These are phyloP conservation scores for Phyllosticta citribraziliensis DNA, from an alignment of 2,329 filamentous ascomycete genomes.

Conservation along the genomic window DNA sequence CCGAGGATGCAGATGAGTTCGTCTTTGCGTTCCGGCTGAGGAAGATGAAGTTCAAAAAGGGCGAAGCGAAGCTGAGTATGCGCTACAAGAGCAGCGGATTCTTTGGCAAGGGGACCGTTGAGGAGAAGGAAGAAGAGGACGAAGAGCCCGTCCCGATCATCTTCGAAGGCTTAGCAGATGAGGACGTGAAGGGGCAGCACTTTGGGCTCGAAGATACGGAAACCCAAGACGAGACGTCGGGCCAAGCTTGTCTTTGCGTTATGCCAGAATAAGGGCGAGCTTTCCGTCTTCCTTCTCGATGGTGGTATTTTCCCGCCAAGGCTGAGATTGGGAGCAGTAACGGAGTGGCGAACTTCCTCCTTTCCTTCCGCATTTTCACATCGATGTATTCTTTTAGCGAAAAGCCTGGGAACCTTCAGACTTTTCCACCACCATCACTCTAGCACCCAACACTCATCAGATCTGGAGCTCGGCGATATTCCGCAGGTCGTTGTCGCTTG, in stretches of 20 bases:
- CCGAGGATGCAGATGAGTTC: slow-evolving; percentile 3
- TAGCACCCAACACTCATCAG: neutral
- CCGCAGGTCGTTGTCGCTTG: neutral
- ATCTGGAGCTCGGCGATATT: neutral
- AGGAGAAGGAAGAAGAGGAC: neutral
- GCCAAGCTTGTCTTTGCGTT: neutral
- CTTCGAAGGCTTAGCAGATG: neutral
- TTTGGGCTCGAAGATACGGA: neutral
- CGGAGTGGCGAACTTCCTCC: too few relatives aligned
- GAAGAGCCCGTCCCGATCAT: neutral
- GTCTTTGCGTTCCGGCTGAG: slow-evolving; percentile 5
- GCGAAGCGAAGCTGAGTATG: neutral
- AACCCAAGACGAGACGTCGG: neutral
- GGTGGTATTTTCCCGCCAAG: too few relatives aligned
- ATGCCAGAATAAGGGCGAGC: neutral
- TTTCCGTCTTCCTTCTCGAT: neutral
- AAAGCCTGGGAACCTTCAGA: too few relatives aligned
- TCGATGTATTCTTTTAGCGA: too few relatives aligned
- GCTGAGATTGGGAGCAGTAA: too few relatives aligned
- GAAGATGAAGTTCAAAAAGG: neutral
- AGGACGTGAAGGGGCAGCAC: neutral
- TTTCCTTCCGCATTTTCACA: too few relatives aligned
- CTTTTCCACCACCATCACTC: too few relatives aligned
- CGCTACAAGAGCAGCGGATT: neutral
- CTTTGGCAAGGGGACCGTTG: neutral